Conservation (phyloP, 345 rosid genomes). For the Citrus medica region DNA sequence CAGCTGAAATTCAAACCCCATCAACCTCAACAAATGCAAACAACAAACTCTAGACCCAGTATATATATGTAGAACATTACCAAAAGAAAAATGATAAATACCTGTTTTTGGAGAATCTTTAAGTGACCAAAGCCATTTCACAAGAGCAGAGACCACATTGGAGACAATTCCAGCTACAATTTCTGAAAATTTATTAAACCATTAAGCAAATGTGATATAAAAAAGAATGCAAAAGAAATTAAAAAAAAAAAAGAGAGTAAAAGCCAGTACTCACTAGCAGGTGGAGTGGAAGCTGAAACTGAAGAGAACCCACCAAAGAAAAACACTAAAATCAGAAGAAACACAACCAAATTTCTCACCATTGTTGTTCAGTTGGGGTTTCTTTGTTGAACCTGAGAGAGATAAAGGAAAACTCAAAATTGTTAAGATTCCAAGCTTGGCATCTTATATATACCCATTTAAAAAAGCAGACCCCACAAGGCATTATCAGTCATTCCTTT, state of each 20-base stretch:
- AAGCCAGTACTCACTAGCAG: conserved; percentile 56
- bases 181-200: conserved; percentile 43
- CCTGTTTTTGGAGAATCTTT: conserved; percentile 72
- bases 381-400: conserved; percentile 14
- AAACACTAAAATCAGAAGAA: conserved; percentile 39
- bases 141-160: conserved; percentile 68
- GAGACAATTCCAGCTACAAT: conserved; percentile 71
- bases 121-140: conserved; percentile 93
- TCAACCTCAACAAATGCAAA: conserved; percentile 10
- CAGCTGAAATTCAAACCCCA: conserved; percentile 41
- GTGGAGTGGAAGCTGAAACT: conserved; percentile 70
- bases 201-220: not conserved
- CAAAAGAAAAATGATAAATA: conserved; percentile 23
- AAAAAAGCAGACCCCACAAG: conserved; percentile 30
- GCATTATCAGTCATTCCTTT: not conserved
- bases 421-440: conserved; percentile 25
- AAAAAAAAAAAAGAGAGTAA: not conserved
- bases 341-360: conserved; percentile 36
- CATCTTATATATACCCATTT: conserved; percentile 23
- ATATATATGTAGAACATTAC: not conserved
- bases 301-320: conserved; percentile 55
- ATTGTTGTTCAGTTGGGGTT: conserved; percentile 24
- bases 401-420: conserved; percentile 21
- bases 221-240: not conserved
- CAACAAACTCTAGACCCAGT: not conserved